Evolutionary conservation across 1,139 yeast genomes (phyloP), one percentile per base, ranked within the genome.

Genomic region (Yamadazyma diddensiae): DNA sequence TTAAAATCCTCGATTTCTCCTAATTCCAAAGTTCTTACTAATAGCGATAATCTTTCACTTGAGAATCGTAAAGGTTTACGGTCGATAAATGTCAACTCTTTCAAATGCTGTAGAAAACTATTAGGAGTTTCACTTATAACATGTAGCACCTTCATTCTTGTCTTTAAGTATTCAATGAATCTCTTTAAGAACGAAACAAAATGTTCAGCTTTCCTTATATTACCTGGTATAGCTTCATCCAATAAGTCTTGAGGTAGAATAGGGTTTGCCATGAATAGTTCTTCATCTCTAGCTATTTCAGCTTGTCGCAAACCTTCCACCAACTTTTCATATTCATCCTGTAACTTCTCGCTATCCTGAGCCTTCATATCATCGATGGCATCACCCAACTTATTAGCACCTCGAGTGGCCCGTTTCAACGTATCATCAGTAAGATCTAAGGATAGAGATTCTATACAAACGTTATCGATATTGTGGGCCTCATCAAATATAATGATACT

Each of bases 401-500:
- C 97, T 36, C 73, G 44, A 2, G 73, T 56, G 1, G 76, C 76
- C 30, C 63, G 49, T 46, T 68, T 66, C 28, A 70, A 48, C 2
- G 69, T 62, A 38, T 70, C 76, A 36, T 70, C 74, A 1, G 74
- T 68, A 36, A 70, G 54, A 53, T 94, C 98, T 34, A 92, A 73
- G 9, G 97, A 87, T 32, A 92, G 63, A 1, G 98, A 85, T 57
- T 92, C 99, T 39, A 92, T 92, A 65, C 98, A 92, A 37, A 92
- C 99, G 67, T 92, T 92, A 71, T 92, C 98, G 37, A 92, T 92
- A 61, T 92, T 92, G 59, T 92, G 99, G 31, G 98, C 98, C 62
- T 92, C 99, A 62, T 92, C 99, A 54, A 92, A 92, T 30, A 92
- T 94, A 42, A 92, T 85, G 38, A 92, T 92, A 37, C 95, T 77